Evolutionary conservation across 208 protist species (phyloP).

Genomic region (Trypanosoma congolense): DNA sequence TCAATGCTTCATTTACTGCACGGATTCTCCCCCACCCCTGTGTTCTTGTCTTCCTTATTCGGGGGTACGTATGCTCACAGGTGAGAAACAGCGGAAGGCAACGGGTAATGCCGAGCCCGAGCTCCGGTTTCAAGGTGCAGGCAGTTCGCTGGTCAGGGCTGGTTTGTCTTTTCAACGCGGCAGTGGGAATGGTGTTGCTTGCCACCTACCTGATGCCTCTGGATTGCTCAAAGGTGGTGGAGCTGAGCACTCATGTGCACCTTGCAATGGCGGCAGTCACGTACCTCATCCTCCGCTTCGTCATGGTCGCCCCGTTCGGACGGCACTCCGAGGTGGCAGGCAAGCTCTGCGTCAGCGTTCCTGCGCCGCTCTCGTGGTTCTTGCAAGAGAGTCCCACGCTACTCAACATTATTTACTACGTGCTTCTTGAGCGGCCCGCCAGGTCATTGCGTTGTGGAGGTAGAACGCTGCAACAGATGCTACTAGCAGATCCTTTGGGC

Average conservation of each 20-base stretch:
- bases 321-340: slow-evolving; percentile 21
- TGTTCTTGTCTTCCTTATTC: too few species aligned
- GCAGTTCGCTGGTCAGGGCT: neutral
- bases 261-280: slow-evolving; percentile 2
- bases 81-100: too few species aligned
- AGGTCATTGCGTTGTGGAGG: slow-evolving; percentile 20
- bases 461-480: neutral
- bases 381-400: slow-evolving; percentile 74
- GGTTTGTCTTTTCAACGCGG: neutral
- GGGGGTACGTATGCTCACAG: too few species aligned
- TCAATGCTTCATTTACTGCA: too few species aligned
- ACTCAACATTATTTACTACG: slow-evolving; percentile 54
- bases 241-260: slow-evolving; percentile 7
- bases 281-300: slow-evolving; percentile 1
- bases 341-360: slow-evolving; percentile 20
- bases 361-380: slow-evolving; percentile 46
- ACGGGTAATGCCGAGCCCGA: too few species aligned
- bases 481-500: slow-evolving; percentile 17
- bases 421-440: slow-evolving; percentile 46
- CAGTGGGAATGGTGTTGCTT: slow-evolving; percentile 12
- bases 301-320: slow-evolving; percentile 22
- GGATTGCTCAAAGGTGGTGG: neutral
- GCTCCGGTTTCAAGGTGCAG: too few species aligned
- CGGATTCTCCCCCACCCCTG: too few species aligned
- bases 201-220: slow-evolving; percentile 7